phyloP scores from a whole-genome alignment of 1,284 basidiomycete species.

The Ganoderma meredithae region DNA sequence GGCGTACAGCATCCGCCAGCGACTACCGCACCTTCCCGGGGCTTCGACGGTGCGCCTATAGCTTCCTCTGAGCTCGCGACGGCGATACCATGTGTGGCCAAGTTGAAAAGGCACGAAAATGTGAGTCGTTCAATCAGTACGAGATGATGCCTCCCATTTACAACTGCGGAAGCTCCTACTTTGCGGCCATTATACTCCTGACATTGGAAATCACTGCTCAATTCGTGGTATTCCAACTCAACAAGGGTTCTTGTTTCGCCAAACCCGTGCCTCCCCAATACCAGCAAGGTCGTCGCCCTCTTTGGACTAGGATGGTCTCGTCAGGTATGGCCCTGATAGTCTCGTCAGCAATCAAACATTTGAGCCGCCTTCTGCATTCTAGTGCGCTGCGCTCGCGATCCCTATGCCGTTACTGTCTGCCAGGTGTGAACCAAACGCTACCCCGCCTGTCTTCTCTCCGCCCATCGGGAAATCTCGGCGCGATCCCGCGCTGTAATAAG shows the following conservation, averaged over 20 bases:
- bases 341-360: constrained; percentile 19
- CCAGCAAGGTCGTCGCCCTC: constrained; percentile 15
- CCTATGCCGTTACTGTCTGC: constrained; percentile 20
- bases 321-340: constrained; percentile 19
- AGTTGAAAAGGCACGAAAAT: neutral
- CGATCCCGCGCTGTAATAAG: constrained; percentile 13
- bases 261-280: constrained; percentile 18
- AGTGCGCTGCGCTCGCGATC: constrained; percentile 26
- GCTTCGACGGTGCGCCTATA: constrained; percentile 3
- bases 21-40: neutral
- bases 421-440: constrained; percentile 8
- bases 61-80: neutral
- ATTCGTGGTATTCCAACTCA: neutral
- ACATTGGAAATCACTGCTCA: constrained; percentile 20
- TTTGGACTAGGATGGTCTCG: constrained; percentile 23
- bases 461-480: constrained; percentile 6
- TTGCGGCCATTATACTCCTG: constrained; percentile 12
- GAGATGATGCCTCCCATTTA: constrained; percentile 25
- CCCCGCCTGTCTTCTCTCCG: constrained; percentile 12
- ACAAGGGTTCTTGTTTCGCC: constrained; percentile 13
- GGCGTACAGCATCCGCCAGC: neutral
- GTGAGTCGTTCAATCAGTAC: constrained; percentile 23
- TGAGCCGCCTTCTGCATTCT: constrained; percentile 20
- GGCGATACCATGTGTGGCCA: neutral
- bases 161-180: constrained; percentile 12